Percentiles rank a stretch among this genome's conserved stretches.
Conservation (phyloP, 75 land plant species). For the Pinus tabuliformis region DNA sequence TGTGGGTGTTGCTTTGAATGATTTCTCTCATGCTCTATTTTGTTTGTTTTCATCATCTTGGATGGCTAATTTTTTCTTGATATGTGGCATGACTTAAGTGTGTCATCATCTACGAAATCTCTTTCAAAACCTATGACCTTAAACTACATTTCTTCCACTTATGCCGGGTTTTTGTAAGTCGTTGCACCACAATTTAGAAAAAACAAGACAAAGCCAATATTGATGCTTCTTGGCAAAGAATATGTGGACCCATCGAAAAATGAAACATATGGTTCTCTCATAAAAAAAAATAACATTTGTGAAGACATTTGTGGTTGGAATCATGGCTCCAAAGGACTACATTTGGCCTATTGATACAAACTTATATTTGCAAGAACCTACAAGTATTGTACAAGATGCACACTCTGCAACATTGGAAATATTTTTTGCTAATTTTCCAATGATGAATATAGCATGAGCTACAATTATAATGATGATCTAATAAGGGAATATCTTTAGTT, state of each 20-base stretch:
- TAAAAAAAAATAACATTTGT: constrained; percentile 47
- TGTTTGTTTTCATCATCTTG: constrained; percentile 42
- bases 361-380: too few species aligned
- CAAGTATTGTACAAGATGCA: too few species aligned
- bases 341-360: too few species aligned
- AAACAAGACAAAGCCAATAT: too few species aligned
- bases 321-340: not conserved
- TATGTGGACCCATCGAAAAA: constrained; percentile 63
- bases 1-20: too few species aligned
- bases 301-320: constrained; percentile 60
- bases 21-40: constrained; percentile 37
- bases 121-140: too few species aligned
- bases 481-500: not conserved
- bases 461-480: constrained; percentile 84
- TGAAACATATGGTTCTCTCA: constrained; percentile 41
- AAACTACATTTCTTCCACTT: too few species aligned
- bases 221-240: too few species aligned
- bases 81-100: too few species aligned
- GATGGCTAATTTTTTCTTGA: not conserved
- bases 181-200: too few species aligned
- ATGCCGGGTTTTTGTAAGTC: too few species aligned
- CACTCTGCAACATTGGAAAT: constrained; percentile 58
- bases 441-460: constrained; percentile 46
- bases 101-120: too few species aligned
- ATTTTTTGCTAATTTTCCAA: constrained; percentile 63